Percentiles rank a stretch among this genome's conserved stretches.
phyloP scores from a whole-genome alignment of 2,329 filamentous ascomycete genomes.

The Fusarium nisikadoi region DNA sequence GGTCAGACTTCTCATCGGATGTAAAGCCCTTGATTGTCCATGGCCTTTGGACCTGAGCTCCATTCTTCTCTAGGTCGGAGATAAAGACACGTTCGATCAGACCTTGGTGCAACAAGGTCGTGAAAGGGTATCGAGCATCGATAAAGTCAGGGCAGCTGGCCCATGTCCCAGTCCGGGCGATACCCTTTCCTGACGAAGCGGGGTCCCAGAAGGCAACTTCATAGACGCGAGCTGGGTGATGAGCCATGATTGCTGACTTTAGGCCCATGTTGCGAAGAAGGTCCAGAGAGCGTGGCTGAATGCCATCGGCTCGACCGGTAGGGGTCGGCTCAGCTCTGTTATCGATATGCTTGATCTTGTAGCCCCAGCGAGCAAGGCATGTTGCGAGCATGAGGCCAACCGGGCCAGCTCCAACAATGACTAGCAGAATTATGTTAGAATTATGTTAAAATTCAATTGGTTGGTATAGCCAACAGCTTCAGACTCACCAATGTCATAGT shows the following conservation, averaged over 20 bases:
- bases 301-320: conserved; percentile 89
- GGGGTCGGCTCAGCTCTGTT: conserved; percentile 85
- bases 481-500: conserved; percentile 59
- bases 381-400: conserved; percentile 89
- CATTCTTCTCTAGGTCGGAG: conserved; percentile 70
- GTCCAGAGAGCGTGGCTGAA: conserved; percentile 89
- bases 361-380: conserved; percentile 90
- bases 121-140: conserved; percentile 76
- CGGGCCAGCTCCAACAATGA: conserved; percentile 90
- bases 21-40: conserved; percentile 72
- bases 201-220: conserved; percentile 81
- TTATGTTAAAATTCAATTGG: conserved; percentile 36
- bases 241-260: conserved; percentile 87
- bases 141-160: conserved; percentile 89
- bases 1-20: conserved; percentile 64
- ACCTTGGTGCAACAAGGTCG: conserved; percentile 77
- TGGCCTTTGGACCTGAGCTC: conserved; percentile 69
- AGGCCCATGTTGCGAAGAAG: conserved; percentile 89
- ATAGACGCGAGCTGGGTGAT: conserved; percentile 87
- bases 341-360: conserved; percentile 95
- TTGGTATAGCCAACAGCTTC: neutral
- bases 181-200: conserved; percentile 63
- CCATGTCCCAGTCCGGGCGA: conserved; percentile 78
- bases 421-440: conserved; percentile 53
- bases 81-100: conserved; percentile 77